Conservation (phyloP, 345 rosid species). For the Melaleuca quinquenervia region DNA sequence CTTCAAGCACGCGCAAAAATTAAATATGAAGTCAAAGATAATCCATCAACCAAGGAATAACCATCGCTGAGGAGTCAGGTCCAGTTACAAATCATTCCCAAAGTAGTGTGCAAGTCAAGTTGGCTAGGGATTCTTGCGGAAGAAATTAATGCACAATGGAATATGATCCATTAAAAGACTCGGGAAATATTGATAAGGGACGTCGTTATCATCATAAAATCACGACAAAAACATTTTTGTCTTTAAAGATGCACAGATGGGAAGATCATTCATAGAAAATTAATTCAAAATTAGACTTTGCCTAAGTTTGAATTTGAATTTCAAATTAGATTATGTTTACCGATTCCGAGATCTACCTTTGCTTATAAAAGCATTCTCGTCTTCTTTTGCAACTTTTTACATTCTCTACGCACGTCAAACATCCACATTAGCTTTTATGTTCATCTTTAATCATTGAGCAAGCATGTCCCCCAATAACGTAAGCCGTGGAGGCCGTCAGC, state of each 20-base stretch:
- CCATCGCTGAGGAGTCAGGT: neutral
- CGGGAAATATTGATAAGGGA: neutral
- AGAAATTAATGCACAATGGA: neutral
- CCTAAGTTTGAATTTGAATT: neutral
- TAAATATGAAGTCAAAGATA: neutral
- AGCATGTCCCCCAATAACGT: neutral
- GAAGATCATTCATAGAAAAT: neutral
- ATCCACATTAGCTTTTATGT: neutral
- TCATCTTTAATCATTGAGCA: neutral
- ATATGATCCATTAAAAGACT: neutral
- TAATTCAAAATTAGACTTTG: neutral
- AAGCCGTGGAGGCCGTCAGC: neutral
- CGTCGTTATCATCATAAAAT: neutral
- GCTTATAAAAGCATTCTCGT: neutral
- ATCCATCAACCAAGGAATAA: neutral
- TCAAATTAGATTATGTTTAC: neutral
- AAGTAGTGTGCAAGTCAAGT: neutral
- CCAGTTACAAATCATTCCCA: neutral
- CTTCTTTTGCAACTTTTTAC: neutral
- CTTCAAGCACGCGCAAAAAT: neutral
- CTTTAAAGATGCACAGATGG: neutral
- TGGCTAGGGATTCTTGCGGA: neutral
- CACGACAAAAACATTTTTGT: neutral
- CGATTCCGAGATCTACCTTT: neutral
- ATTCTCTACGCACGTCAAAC: neutral